Evolutionary conservation across 176 grass and related monocot genomes (phyloP).

Genomic region (Oryza punctata): DNA sequence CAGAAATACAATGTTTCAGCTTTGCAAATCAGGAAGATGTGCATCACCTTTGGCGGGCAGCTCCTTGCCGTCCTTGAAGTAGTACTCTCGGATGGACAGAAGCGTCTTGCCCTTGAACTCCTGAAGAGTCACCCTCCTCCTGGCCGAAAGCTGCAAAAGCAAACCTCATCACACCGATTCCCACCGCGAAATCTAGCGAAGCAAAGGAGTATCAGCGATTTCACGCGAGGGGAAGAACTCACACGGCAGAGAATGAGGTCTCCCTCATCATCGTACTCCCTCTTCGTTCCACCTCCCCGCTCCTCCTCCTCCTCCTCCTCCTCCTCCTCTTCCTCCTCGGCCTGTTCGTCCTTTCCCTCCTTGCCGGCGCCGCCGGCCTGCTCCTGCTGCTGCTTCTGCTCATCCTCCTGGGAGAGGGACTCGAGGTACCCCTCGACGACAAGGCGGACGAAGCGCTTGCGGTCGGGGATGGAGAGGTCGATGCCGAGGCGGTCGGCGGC

Average conservation of each 20-base stretch:
- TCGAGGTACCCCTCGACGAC: constrained; percentile 70
- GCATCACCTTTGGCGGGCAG: constrained; percentile 73
- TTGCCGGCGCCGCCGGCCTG: not conserved
- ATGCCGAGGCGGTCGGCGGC: constrained; percentile 70
- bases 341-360: constrained; percentile 31
- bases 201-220: not conserved
- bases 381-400: not conserved
- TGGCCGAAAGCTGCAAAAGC: constrained; percentile 64
- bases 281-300: not conserved
- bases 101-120: constrained; percentile 76
- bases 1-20: constrained; percentile 6
- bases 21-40: constrained; percentile 12
- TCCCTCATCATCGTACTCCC: constrained; percentile 73
- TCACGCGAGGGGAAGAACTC: constrained; percentile 28
- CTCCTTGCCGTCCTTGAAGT: constrained; percentile 84
- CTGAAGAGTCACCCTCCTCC: constrained; percentile 80
- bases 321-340: constrained; percentile 14
- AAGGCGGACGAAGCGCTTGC: constrained; percentile 68
- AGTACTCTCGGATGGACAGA: constrained; percentile 85
- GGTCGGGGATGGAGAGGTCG: constrained; percentile 62
- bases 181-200: constrained; percentile 36
- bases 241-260: constrained; percentile 88
- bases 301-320: constrained; percentile 27
- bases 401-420: constrained; percentile 35
- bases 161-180: constrained; percentile 23